Evolutionary conservation across 139 green algal species (phyloP), one percentile per base, ranked within the genome.

Genomic region (Volvox africanus): DNA sequence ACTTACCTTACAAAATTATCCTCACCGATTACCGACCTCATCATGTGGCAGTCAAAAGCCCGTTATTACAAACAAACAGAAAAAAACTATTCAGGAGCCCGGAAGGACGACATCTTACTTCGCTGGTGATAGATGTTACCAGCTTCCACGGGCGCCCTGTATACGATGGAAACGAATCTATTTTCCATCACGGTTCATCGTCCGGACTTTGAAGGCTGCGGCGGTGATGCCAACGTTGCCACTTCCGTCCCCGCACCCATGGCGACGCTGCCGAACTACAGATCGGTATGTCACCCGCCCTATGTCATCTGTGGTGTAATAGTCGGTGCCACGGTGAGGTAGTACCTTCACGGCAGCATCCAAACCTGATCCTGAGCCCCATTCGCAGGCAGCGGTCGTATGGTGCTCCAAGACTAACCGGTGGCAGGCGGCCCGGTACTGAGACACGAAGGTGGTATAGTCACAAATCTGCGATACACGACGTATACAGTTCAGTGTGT

Each of bases 371-470:
- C 24, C 65, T 16, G 65, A 73, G 65, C 65, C 65, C 65, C 21
- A 73, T 24, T 24, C 65, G 65, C 21, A 24, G 65, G 65, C 65
- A 24, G 21, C 65, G 21, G 24, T 28, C 2, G 71, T 21, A 32
- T 2, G 71, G 83, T 0, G 33, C 33, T 67, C n/a, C 3, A 44
- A 44, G 2, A 44, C 71, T 22, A 90, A n/a, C 9, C 50, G 73
- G 86, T 90, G 86, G 86, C 86, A 90, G 30, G 73, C 86, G 30
- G 50, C 50, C 37, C 86, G 86, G 73, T 90, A 90, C 36, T n/a
- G n/a, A 1, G 71, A 69, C 30, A 90, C 86, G 18, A 90, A 90
- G 73, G 30, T 33, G 17, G 86, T 36, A 44, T 65, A 90, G 86
- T 90, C 86, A 3, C 73, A 69, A 55, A 90, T 76, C 86, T 90